Base-by-base conservation (phyloP, 345 rosid species). In the Hypericum perforatum region DNA sequence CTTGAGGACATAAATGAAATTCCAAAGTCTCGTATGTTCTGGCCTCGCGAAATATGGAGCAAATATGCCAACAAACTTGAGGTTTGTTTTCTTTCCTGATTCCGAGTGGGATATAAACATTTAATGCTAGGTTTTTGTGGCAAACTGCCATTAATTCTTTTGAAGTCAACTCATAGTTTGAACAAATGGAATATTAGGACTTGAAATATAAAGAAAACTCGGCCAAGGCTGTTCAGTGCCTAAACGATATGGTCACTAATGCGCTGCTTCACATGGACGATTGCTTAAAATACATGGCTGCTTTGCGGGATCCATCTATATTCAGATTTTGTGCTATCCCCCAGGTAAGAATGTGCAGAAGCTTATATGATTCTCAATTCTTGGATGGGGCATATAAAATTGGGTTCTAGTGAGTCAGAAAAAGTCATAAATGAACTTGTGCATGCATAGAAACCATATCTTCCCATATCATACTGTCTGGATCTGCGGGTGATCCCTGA, bases 21-120 rank as follows among this genome's bases (percentile, higher is more conserved):
- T 68, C 99, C 99, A 22, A 84, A 84, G 78, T 77, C 87, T 6
- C 95, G 97, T 70, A 89, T 86, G 99, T 94, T 94, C 66, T 94
- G 99, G 99, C 99, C 99, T 72, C 86, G 77, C 1, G 68, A 84
- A 45, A 80, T 86, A 41, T 94, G 99, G 99, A 71, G 84, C 49
- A 85, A 86, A 71, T 89, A 94, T 78, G 92, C 76, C n/a, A 62
- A 58, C 70, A 86, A 86, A 66, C 97, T 89, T 16, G 99, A 94
- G 95, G 97, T 84, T 47, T 49, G 55, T 49, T 52, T 22, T 58
- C 57, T 63, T 40, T 55, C 59, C 52, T 8, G 45, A 58, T 48
- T 43, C 11, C n/a, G 6, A 39, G 15, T n/a, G 9, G 0, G 50
- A 5, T 46, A 8, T 9, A 7, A 8, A 15, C 14, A 15, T 32